Base-by-base conservation (phyloP, 345 rosid genomes). In the Salix dunnii region DNA sequence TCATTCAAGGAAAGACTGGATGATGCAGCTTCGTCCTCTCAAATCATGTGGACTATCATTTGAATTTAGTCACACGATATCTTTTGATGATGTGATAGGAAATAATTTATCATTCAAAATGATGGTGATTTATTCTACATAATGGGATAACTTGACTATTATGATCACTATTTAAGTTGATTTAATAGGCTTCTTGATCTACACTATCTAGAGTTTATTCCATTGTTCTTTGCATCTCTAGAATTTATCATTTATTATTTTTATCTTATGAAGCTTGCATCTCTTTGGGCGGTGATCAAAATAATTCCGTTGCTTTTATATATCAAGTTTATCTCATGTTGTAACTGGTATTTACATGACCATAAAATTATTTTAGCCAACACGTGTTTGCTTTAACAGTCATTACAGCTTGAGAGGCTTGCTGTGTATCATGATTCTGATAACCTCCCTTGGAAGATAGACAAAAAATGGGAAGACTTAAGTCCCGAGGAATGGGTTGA, bases 381-480 rank as follows among this genome's bases (percentile, higher is more conserved):
- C 82, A 78, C 76, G 46, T 72, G 43, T 70, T 71, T 83, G 21
- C 73, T 71, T 76, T 80, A 68, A 76, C 92, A 96, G 99, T 96
- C 99, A 38, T 85, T 96, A 83, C 94, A 93, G 67, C 94, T 96
- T 74, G 92, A 90, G 86, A 96, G 98, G 85, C 94, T 96, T 82
- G 97, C 98, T 42, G 73, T 93, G 77, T 96, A 96, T 86, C 99
- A 96, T 82, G 96, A 96, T 86, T 90, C 92, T 55, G 86, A 89
- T 84, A 89, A 89, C 82, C 79, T 82, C 77, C 98, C 91, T 31
- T 96, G 98, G 99, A 89, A 82, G 81, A 89, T 87, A 80, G 83
- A 89, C 76, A 93, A 90, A 86, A 86, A 87, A 76, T 96, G 99
- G 99, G 98, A 92, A 76, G 92, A 91, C 84, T 89, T 96, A 68